These are phyloP conservation scores for Pyrenula massariospora DNA, from an alignment of 495 filamentous ascomycete species.

Conservation along the genomic window DNA sequence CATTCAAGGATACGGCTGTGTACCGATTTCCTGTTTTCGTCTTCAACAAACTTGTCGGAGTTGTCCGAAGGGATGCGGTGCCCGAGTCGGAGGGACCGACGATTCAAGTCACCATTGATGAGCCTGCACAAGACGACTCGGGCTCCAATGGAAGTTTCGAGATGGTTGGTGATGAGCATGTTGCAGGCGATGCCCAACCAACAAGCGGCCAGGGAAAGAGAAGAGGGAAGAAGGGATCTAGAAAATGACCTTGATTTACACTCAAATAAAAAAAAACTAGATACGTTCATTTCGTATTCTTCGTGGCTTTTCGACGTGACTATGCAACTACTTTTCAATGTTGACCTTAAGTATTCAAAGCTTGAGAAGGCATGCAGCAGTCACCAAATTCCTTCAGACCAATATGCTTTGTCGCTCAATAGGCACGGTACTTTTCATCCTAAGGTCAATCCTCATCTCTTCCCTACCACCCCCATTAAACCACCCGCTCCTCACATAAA, in stretches of 20 bases:
- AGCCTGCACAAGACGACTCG: neutral
- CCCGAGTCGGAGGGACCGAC: neutral
- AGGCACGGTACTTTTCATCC: no score
- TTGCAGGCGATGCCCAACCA: neutral
- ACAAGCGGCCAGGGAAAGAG: neutral
- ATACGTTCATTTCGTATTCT: neutral
- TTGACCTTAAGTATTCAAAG: no score
- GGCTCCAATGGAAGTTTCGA: neutral
- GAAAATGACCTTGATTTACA: neutral
- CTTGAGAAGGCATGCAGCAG: no score
- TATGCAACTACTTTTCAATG: no score
- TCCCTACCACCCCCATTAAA: no score
- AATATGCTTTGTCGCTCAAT: no score
- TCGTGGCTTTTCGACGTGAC: neutral
- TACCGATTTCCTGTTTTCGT: slow-evolving; percentile 41
- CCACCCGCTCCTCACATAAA: slow-evolving; percentile 50
- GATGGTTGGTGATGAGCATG: neutral
- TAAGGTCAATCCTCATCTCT: no score
- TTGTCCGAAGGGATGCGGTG: neutral
- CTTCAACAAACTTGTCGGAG: neutral
- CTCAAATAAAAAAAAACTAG: neutral
- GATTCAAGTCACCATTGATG: neutral
- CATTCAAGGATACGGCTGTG: slow-evolving; percentile 57
- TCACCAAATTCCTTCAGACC: no score
- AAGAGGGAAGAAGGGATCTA: neutral